These are phyloP conservation scores for Russula sp. DNA, from an alignment of 768 basidiomycete species.

Conservation along the genomic window DNA sequence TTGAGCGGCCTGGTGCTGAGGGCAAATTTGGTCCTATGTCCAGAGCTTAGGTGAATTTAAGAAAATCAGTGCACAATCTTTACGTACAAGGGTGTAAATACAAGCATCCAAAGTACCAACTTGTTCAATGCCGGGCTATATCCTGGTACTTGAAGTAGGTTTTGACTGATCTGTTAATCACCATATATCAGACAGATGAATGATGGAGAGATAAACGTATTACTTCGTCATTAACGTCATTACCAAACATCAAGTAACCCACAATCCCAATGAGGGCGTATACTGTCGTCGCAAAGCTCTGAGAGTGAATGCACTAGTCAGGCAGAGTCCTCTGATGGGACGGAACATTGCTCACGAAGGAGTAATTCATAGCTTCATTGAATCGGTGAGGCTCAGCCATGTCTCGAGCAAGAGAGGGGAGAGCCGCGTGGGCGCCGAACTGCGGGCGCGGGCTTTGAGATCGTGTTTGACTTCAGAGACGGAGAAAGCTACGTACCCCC, in stretches of 20 bases:
- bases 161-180: constrained; percentile 62
- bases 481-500: constrained; percentile 47
- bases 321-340: constrained; percentile 14
- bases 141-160: constrained; percentile 66
- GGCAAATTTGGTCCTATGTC: constrained; percentile 75
- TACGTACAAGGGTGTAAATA: constrained; percentile 65
- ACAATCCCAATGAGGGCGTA: constrained; percentile 60
- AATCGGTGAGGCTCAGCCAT: constrained; percentile 82
- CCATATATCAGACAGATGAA: constrained; percentile 8
- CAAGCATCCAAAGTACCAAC: constrained; percentile 81
- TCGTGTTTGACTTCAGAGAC: background rate
- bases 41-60: constrained; percentile 21
- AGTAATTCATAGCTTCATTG: constrained; percentile 74
- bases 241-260: constrained; percentile 92
- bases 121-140: constrained; percentile 69
- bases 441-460: constrained; percentile 28
- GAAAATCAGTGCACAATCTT: background rate
- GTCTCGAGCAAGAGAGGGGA: constrained; percentile 85
- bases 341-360: constrained; percentile 53
- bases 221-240: constrained; percentile 74
- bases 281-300: constrained; percentile 20
- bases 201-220: constrained; percentile 7
- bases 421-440: constrained; percentile 90
- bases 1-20: constrained; percentile 78
- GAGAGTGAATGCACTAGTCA: background rate